Evolutionary conservation across 805 yeast species (phyloP), one percentile per base, ranked within the genome.

Genomic region (Saccharomyces mikatae): DNA sequence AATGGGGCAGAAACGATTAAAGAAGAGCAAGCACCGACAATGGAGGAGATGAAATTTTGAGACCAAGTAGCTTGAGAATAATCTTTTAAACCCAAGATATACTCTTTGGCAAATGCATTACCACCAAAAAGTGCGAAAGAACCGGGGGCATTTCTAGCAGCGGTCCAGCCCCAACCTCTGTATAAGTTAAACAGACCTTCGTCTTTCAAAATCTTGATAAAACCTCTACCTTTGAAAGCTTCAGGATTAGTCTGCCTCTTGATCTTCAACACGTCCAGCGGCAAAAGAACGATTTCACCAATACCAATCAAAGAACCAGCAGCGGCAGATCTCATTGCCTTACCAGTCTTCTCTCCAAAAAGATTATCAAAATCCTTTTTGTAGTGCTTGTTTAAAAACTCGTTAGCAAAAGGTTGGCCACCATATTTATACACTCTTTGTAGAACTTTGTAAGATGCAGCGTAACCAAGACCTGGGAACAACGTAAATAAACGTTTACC

Each of bases 171-270:
- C 96, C 97, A 91, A 61, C 99, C 99, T 71, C 97, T 81, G 77
- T 94, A 94, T 63, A 94, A 78, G 26, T 94, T 89, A 56, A 89
- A 79, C 10, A 68, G 51, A 21, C 99, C 98, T 75, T 94, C 99
- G 69, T 94, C 99, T 54, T 77, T 68, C 57, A 94, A 70, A 66
- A 94, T 89, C 73, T 81, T 86, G 62, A 91, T 57, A 75, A 94
- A 91, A 10, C 99, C 98, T 77, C 99, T 87, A 64, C 99, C 99
- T 74, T 84, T 86, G 82, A 94, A 94, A n/a, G 98, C 77, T 74
- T 92, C 99, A n/a, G 99, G 99, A 78, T 94, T 94, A 53, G 99
- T 94, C 79, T 94, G 99, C 77, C 98, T 91, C 78, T 94, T 94
- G 75, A 94, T 94, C 78, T 94, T 94, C 70, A 94, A 79, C 46